Base-by-base conservation (phyloP, 164 flowering plant genomes). In the Liquidambar formosana region DNA sequence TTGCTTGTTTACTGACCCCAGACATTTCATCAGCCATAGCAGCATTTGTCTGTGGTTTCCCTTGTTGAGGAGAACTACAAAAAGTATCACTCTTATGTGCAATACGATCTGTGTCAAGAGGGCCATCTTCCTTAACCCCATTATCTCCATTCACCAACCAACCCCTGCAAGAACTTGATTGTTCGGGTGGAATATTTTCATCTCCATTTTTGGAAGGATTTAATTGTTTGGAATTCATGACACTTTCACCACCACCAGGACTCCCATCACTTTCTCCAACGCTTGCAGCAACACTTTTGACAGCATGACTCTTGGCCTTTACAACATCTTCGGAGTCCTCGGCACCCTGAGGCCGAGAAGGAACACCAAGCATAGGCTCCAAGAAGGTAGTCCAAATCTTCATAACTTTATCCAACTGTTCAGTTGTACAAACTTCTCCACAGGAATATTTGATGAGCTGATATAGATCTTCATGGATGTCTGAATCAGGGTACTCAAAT, bases 371-470 rank as follows among this genome's bases (percentile, higher is more conserved):
- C 74, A 95, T 73, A 52, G 88, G 90, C 71, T 95, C 99, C 62
- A 95, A 65, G 57, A 93, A 91, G 51, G 91, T 85, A 63, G 89
- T 88, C 97, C 98, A 95, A n/a, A 95, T 74, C 81, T 83, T 91
- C 98, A 91, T 86, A 45, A 92, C 94, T 77, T 86, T 95, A 73
- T 90, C 91, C 71, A 86, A 67, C 78, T 91, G 96, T 63, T 96
- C 97, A 45, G 81, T 79, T n/a, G 96, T 71, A 79, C 94, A 90
- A 67, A 86, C 84, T 80, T 95, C 96, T 47, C 81, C 86, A 77
- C 94, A 89, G 23, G 91, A 86, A 78, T 83, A 90, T 63, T 89
- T 90, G 53, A 92, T 83, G 12, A 92, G 86, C 74, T 88, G 88
- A 72, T 89, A 90, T 8, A 95, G 56, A 70, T 93, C 96, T 76